phyloP scores from a whole-genome alignment of 768 basidiomycete genomes.

The Suillus discolor region DNA sequence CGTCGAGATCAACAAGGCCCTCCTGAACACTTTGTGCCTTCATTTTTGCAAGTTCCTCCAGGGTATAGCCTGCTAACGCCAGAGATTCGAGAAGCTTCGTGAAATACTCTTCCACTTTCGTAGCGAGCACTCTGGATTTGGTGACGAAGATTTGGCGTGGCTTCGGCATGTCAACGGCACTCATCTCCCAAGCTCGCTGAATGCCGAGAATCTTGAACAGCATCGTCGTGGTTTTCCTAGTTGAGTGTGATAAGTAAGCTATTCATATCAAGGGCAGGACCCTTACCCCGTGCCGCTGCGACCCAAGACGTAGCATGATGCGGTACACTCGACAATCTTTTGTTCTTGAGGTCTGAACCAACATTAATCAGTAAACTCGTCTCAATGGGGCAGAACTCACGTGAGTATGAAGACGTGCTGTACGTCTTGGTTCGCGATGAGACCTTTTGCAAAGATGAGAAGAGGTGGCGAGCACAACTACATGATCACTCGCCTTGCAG shows the following conservation, averaged over 20 bases:
- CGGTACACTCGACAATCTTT: slow-evolving; percentile 57
- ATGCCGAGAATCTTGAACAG: slow-evolving; percentile 75
- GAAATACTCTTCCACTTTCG: slow-evolving; percentile 74
- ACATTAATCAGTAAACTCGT: slow-evolving; percentile 18
- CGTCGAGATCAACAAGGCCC: slow-evolving; percentile 35
- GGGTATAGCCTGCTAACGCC: slow-evolving; percentile 35
- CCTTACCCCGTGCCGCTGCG: slow-evolving; percentile 73
- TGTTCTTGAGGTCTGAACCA: slow-evolving; percentile 45
- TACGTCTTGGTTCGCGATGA: slow-evolving; percentile 25
- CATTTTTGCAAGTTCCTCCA: slow-evolving; percentile 40
- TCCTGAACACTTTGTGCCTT: slow-evolving; percentile 20
- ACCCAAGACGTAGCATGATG: slow-evolving; percentile 68
- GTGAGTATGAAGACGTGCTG: slow-evolving; percentile 31
- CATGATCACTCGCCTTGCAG: slow-evolving; percentile 19
- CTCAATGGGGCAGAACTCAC: slow-evolving; percentile 14
- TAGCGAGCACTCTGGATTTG: slow-evolving; percentile 63
- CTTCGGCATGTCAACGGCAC: slow-evolving; percentile 37
- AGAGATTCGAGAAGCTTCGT: slow-evolving; percentile 50
- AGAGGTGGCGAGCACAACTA: not conserved
- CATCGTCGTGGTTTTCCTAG: slow-evolving; percentile 76
- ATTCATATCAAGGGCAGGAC: slow-evolving; percentile 10
- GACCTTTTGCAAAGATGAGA: slow-evolving; percentile 16
- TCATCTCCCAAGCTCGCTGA: slow-evolving; percentile 53
- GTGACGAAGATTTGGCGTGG: slow-evolving; percentile 76
- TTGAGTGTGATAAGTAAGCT: not conserved